Evolutionary conservation across 371 early-diverging fungal species (phyloP).

Genomic region (Zopfochytrium polystomum): DNA sequence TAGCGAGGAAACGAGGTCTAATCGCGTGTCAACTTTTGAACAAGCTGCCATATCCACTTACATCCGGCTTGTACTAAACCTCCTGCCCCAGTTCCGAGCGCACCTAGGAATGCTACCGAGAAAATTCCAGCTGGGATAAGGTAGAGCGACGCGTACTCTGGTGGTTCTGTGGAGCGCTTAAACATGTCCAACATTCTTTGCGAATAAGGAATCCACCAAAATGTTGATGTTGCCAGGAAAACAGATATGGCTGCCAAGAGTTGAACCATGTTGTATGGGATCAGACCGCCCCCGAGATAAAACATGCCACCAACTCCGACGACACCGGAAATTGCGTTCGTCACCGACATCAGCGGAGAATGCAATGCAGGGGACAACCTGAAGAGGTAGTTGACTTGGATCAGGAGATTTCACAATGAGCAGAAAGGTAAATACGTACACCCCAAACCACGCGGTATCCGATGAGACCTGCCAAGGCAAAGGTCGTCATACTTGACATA

Average conservation of each 20-base stretch:
- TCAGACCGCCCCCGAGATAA: conserved; percentile 30
- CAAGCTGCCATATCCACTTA: too few species aligned
- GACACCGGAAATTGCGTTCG: conserved; percentile 37
- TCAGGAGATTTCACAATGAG: too few species aligned
- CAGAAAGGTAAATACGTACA: too few species aligned
- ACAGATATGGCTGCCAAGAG: conserved; percentile 33
- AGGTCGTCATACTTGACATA: conserved; percentile 25
- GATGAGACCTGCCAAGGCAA: conserved; percentile 28
- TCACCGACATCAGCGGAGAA: conserved; percentile 36
- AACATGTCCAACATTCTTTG: conserved; percentile 41
- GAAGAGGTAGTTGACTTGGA: too few species aligned
- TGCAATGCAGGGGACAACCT: conserved; percentile 35
- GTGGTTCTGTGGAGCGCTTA: conserved; percentile 29
- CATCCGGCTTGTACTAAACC: conserved; percentile 35
- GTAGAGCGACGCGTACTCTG: conserved; percentile 30
- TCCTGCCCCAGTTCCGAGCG: conserved; percentile 10
- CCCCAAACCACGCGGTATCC: conserved; percentile 37
- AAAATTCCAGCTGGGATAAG: conserved; percentile 30
- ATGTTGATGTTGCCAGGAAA: conserved; percentile 30
- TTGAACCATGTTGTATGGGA: conserved; percentile 29
- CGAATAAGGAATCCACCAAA: conserved; percentile 31
- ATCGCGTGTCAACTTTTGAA: too few species aligned
- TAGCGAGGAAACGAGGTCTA: conserved; percentile 30
- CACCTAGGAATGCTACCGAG: conserved; percentile 21
- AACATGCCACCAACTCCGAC: conserved; percentile 38